Base-by-base conservation (phyloP, 192 early-diverging fungal genomes). In the Coemansia sp. region DNA sequence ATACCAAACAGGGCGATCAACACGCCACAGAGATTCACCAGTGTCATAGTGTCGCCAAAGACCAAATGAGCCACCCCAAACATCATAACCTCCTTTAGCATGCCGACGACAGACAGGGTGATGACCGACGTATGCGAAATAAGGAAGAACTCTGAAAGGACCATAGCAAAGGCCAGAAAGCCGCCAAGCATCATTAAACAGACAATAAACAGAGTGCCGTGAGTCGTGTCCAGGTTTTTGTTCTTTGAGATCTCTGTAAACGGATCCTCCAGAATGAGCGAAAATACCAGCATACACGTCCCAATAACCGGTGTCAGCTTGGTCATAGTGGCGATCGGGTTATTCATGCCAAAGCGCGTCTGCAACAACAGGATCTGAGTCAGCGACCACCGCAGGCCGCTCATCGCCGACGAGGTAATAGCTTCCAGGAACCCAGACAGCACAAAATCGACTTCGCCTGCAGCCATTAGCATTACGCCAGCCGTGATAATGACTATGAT, bases 311-410 rank as follows among this genome's bases (percentile, higher is more conserved):
- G 95, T 4, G 91, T 88, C 6, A 98, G 79, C 66, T 89, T 91
- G 38, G 92, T 81, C 60, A 88, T 94, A 21, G 94, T 90, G 11
- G 92, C 94, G 16, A 96, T 74, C 1, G 95, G 95, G 69, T 96
- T 95, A 65, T 87, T 90, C 79, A 95, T 87, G 37, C 92, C 92
- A 64, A 92, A 86, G 48, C 80, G 77, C 57, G 87, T 87, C 43
- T 87, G 85, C 45, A 88, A 83, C 16, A 98, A 73, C 13, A 98
- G 73, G 5, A 96, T 81, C 68, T 96, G 92, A 0, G 93, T 96
- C 59, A 96, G 79, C 10, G 92, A 86, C 95, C 94, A 96, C 35
- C 95, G 86, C 48, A 96, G 73, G n/a, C 95, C 95, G 64, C 92
- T 86, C 61, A 94, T 79, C 1, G 91, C 86, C 23, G 93, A 87